Evolutionary conservation across 2,329 filamentous ascomycete species (phyloP).

Genomic region (Rutstroemia sp.): DNA sequence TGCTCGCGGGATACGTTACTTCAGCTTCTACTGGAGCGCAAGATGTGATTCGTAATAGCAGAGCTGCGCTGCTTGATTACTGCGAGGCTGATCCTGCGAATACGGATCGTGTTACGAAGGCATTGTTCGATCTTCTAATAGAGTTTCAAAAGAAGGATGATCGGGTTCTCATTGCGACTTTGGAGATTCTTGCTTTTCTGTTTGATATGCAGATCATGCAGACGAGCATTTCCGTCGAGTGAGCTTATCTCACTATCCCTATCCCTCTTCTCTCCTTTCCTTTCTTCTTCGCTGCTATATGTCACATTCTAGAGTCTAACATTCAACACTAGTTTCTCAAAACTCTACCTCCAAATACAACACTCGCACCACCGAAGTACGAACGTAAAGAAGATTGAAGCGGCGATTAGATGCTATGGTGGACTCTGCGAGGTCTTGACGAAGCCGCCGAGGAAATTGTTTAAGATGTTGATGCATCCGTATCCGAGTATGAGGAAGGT

Average conservation of each 20-base stretch:
- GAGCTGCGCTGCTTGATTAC: constrained; percentile 54
- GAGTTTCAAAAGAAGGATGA: constrained; percentile 52
- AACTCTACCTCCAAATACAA: not conserved
- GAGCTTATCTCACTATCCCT: not conserved
- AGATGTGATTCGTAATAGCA: constrained; percentile 61
- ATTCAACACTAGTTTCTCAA: not conserved
- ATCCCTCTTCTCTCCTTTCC: too few relatives aligned
- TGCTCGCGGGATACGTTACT: constrained; percentile 62
- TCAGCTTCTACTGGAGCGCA: constrained; percentile 75
- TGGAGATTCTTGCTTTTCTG: constrained; percentile 73
- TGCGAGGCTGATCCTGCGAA: constrained; percentile 30
- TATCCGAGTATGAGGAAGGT: not conserved
- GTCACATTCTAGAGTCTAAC: too few relatives aligned
- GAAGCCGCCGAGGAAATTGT: not conserved
- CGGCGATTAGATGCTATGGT: not conserved
- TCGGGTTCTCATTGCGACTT: constrained; percentile 62
- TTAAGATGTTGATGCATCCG: not conserved
- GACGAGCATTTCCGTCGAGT: not conserved
- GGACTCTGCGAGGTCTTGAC: not conserved
- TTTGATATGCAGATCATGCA: constrained; percentile 42
- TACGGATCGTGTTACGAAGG: constrained; percentile 35
- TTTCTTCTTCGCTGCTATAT: not conserved
- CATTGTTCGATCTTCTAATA: not conserved
- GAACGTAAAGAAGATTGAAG: not conserved
- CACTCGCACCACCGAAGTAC: not conserved